A percentile compares a stretch with the other conserved stretches of the same genome.
These are phyloP conservation scores for Coprinopsis marcescibilis DNA, from an alignment of 768 basidiomycete genomes.

Conservation along the genomic window DNA sequence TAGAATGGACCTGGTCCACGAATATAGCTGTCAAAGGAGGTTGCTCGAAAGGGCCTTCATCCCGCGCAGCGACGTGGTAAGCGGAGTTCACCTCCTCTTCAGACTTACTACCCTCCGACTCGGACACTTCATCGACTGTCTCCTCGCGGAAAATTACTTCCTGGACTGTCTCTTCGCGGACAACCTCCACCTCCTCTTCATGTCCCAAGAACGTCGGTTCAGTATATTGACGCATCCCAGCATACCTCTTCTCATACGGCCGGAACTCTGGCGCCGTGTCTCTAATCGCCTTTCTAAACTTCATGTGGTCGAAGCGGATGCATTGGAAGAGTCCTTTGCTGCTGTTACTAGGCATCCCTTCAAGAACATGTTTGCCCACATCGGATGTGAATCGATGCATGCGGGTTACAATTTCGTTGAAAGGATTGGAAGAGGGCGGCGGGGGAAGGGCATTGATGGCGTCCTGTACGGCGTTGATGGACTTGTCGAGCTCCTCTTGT, in stretches of 20 bases:
- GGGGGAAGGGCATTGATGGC: constrained; percentile 33
- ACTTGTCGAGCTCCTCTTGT: constrained; percentile 47
- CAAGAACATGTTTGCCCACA: constrained; percentile 34
- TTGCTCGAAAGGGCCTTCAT: no score
- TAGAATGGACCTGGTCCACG: constrained; percentile 21
- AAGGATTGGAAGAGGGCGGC: constrained; percentile 49
- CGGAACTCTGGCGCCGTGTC: constrained; percentile 10
- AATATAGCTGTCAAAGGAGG: constrained; percentile 14
- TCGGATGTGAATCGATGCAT: constrained; percentile 43
- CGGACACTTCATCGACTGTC: no score
- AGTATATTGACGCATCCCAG: neutral
- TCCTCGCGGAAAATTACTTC: no score
- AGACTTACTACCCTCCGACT: no score
- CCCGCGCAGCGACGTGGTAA: no score
- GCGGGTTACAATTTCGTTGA: constrained; percentile 48
- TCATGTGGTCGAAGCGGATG: constrained; percentile 43
- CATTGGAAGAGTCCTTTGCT: constrained; percentile 48
- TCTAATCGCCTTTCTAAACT: constrained; percentile 30
- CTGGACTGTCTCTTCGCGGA: no score
- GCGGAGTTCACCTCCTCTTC: no score
- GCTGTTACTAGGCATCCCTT: constrained; percentile 46
- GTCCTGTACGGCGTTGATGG: constrained; percentile 34
- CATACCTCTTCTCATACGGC: constrained; percentile 8
- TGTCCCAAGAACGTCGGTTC: constrained; percentile 7
- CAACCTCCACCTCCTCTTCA: constrained; percentile 9